Evolutionary conservation across 768 basidiomycete genomes (phyloP).

Genomic region (Clitopilus passeckerianus): DNA sequence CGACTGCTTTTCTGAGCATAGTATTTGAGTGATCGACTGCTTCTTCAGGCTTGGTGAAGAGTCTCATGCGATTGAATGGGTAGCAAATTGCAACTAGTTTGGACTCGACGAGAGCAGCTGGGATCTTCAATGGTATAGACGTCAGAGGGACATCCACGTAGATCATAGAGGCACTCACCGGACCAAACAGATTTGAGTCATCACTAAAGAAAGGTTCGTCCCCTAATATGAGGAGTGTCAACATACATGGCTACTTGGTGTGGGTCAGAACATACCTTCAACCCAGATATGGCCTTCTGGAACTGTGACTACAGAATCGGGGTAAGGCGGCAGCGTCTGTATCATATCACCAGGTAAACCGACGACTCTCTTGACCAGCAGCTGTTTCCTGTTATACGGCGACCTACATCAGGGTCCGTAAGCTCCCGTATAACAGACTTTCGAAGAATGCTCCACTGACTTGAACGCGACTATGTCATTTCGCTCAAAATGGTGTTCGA

Average conservation of each 20-base stretch:
- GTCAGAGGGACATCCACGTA: not conserved
- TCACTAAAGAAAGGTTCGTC: slow-evolving; percentile 64
- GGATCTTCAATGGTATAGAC: slow-evolving; percentile 24
- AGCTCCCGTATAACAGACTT: not conserved
- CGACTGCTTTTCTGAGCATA: not conserved
- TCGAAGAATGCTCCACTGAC: slow-evolving; percentile 25
- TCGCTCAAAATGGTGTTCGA: slow-evolving; percentile 31
- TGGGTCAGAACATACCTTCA: slow-evolving; percentile 44
- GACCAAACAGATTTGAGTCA: slow-evolving; percentile 72
- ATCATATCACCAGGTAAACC: slow-evolving; percentile 61
- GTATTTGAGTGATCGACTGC: not conserved
- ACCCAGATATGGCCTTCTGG: slow-evolving; percentile 71
- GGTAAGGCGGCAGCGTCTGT: slow-evolving; percentile 66
- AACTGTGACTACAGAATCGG: slow-evolving; percentile 44
- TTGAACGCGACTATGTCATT: slow-evolving; percentile 65
- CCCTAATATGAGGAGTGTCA: slow-evolving; percentile 28
- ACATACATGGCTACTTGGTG: not conserved
- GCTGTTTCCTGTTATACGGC: slow-evolving; percentile 45
- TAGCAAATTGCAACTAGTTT: slow-evolving; percentile 45
- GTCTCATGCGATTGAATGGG: slow-evolving; percentile 45
- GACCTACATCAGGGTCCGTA: slow-evolving; percentile 35
- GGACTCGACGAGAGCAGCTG: slow-evolving; percentile 45
- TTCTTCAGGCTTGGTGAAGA: slow-evolving; percentile 9
- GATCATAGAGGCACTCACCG: slow-evolving; percentile 28
- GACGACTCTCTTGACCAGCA: slow-evolving; percentile 63